Conservation (phyloP, 371 early-diverging fungal species). For the Rhizomucor miehei region DNA sequence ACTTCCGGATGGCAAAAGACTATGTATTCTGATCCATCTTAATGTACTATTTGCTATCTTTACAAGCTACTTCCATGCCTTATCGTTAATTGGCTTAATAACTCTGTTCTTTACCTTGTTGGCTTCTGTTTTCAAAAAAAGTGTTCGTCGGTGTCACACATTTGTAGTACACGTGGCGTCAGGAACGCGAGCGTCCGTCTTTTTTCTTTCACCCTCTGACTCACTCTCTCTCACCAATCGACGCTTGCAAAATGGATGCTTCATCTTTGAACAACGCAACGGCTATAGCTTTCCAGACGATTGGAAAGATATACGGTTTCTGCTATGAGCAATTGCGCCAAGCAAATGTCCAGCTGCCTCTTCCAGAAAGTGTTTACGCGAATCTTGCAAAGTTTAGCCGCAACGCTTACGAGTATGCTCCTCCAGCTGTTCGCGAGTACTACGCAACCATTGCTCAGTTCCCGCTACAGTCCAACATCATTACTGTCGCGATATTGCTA, state of each 20-base stretch:
- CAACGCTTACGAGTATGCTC: constrained; percentile 15
- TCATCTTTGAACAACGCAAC: constrained; percentile 3
- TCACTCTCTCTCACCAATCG: too few species aligned
- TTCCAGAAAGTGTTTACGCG: constrained; percentile 19
- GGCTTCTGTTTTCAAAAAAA: too few species aligned
- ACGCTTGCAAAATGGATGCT: constrained; percentile 1
- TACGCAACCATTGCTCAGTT: constrained; percentile 19
- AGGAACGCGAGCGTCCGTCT: too few species aligned
- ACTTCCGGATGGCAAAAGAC: too few species aligned
- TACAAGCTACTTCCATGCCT: too few species aligned
- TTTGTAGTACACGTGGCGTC: too few species aligned
- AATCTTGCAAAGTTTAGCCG: constrained; percentile 6
- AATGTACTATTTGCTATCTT: too few species aligned
- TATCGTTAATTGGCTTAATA: too few species aligned
- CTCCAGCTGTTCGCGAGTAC: constrained; percentile 24
- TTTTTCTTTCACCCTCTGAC: too few species aligned
- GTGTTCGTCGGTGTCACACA: too few species aligned
- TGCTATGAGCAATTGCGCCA: constrained; percentile 22
- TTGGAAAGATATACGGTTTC: constrained; percentile 31
- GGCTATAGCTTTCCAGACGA: constrained; percentile 9
- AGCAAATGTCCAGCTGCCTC: constrained; percentile 21
- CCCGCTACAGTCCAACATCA: constrained; percentile 33
- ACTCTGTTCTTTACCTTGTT: too few species aligned
- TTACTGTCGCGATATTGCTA: constrained; percentile 28
- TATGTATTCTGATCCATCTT: too few species aligned